Conservation (phyloP, 179 eudicot species). For the Beta macrorhiza region DNA sequence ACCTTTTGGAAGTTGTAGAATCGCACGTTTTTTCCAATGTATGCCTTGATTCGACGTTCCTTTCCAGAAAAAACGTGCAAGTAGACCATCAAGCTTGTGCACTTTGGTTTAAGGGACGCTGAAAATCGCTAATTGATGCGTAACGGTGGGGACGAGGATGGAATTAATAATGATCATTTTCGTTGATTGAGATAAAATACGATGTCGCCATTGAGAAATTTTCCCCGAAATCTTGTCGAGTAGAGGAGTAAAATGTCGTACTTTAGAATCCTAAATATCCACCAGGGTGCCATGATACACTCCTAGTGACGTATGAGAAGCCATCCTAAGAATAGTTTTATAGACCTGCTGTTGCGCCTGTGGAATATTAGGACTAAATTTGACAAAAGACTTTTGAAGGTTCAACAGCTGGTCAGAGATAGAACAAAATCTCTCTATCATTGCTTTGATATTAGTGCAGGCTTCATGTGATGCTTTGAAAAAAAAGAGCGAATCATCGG, state of each 20-base stretch:
- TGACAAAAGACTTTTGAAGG: background rate
- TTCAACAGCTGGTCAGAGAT: background rate
- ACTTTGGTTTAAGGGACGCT: too few relatives aligned
- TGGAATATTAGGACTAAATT: too few relatives aligned
- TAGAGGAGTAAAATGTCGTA: too few relatives aligned
- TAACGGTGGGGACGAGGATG: too few relatives aligned
- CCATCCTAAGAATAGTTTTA: background rate
- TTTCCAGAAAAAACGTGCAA: background rate
- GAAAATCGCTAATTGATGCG: too few relatives aligned
- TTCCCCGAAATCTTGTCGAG: too few relatives aligned
- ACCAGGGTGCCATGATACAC: too few relatives aligned
- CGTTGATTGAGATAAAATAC: too few relatives aligned
- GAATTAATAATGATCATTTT: too few relatives aligned
- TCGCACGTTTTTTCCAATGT: rapidly evolving
- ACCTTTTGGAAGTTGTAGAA: background rate
- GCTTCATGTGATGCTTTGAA: background rate
- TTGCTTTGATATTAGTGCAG: too few relatives aligned
- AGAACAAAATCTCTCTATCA: background rate
- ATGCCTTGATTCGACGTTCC: background rate
- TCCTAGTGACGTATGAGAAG: background rate
- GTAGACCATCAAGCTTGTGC: background rate
- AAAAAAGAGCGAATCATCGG: background rate
- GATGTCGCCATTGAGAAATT: too few relatives aligned
- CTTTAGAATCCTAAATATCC: too few relatives aligned
- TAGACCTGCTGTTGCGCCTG: background rate